These are phyloP conservation scores for Aspergillus versicolor DNA, from an alignment of 2,329 filamentous ascomycete genomes.

Conservation along the genomic window DNA sequence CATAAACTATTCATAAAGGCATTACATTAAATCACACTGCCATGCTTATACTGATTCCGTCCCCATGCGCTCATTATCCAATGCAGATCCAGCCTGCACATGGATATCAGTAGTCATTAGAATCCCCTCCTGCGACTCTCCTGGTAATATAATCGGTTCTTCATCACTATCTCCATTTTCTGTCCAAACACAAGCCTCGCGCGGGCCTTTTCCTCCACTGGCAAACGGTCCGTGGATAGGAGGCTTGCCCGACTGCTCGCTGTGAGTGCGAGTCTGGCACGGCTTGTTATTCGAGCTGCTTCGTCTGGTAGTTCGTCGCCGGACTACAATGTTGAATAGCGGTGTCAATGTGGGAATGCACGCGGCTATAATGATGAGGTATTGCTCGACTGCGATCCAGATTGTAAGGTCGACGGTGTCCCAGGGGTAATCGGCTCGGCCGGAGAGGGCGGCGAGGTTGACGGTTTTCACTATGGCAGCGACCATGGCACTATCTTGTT, in stretches of 20 bases:
- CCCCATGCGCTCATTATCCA: not conserved
- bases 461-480: constrained; percentile 15
- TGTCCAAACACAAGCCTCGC: too few relatives aligned
- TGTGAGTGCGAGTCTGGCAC: not conserved
- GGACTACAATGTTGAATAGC: constrained; percentile 3
- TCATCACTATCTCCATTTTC: not conserved
- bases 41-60: not conserved
- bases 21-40: too few relatives aligned
- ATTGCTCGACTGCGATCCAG: constrained; percentile 15
- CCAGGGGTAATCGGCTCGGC: constrained; percentile 9
- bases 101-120: constrained; percentile 10
- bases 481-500: constrained; percentile 8
- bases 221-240: not conserved
- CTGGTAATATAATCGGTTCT: constrained; percentile 2
- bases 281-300: not conserved
- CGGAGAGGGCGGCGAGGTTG: constrained; percentile 4
- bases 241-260: not conserved
- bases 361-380: constrained; percentile 14
- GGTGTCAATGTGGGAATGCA: constrained; percentile 13
- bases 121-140: not conserved
- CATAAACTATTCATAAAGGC: too few relatives aligned
- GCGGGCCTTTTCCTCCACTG: not conserved
- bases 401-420: constrained; percentile 4
- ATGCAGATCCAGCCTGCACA: not conserved
- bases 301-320: not conserved